phyloP scores from a whole-genome alignment of 352 stramenopile genomes.

The Globisporangium megalacanthum region DNA sequence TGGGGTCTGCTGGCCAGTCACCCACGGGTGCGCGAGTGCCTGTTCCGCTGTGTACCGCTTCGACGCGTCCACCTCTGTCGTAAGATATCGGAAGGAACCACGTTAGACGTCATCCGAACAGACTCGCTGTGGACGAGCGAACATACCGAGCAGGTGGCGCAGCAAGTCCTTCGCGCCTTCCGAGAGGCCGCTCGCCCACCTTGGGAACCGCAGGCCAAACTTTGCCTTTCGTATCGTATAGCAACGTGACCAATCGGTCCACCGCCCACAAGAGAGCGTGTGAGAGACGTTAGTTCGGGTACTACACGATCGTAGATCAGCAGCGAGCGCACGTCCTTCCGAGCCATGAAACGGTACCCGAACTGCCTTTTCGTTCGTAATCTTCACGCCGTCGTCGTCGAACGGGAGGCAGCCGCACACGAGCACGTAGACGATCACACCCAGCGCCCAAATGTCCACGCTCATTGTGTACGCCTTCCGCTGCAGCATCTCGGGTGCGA shows the following conservation, averaged over 20 bases:
- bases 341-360: slow-evolving; percentile 21
- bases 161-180: slow-evolving; percentile 85
- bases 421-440: slow-evolving; percentile 98
- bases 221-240: slow-evolving; percentile 61
- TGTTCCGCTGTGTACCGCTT: slow-evolving; percentile 83
- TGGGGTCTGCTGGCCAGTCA: slow-evolving; percentile 76
- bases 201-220: slow-evolving; percentile 93
- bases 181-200: slow-evolving; percentile 88
- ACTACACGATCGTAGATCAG: no score
- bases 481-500: slow-evolving; percentile 98
- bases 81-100: background rate
- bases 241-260: background rate
- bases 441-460: slow-evolving; percentile 97
- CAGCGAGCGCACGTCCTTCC: background rate
- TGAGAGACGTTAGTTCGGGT: no score
- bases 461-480: slow-evolving; percentile 95
- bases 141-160: slow-evolving; percentile 63
- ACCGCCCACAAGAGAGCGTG: background rate
- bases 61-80: slow-evolving; percentile 64
- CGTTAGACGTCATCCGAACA: background rate
- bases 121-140: background rate
- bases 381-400: slow-evolving; percentile 93
- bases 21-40: slow-evolving; percentile 77
- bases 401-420: slow-evolving; percentile 98
- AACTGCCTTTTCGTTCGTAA: slow-evolving; percentile 70